Base-by-base conservation (phyloP, 2,329 filamentous ascomycete species). In the Gliomastix tumulicola region DNA sequence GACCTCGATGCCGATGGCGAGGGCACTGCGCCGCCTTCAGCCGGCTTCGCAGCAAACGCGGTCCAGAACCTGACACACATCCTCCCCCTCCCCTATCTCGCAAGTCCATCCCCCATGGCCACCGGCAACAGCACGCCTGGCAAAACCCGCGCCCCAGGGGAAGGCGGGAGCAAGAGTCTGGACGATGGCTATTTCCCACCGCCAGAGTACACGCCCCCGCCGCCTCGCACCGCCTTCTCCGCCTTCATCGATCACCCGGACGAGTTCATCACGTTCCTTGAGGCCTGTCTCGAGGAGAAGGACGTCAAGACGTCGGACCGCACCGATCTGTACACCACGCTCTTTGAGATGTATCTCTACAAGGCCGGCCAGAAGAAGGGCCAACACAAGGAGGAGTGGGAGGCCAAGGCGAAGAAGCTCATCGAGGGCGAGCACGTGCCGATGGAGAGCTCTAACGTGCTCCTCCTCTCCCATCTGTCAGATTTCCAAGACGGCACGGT, bases 301-400 rank as follows among this genome's bases (percentile, higher is more conserved):
- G 72, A 75, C 17, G 60, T 94, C n/a, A 79, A 78, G 16, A 71
- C 84, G 23, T 73, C 79, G 8, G 85, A 96, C 54, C 84, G 80
- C 44, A 76, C 82, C 2, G 94, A 98, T 56, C 71, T 98, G 13
- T 92, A 92, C 53, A 97, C 90, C 0, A 96, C 94, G 0, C 60
- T 98, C 12, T 97, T 98, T 53, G 94, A 98, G 59, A 97, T 98
- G 84, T 98, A 97, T 54, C 68, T 98, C 8, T 85, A 94, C 57
- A 92, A 88, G 49, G 85, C 90, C 17, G 84, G 80, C 41, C 77
- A 82, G 40, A 82, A 82, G 51, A 85, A 81, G 50, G 81, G 81
- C 9, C 67, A 69, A 32, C 59, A 58, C 54, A 80, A 82, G 44
- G 76, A 84, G 48, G 76, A 83, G 44, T 98, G 92, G 90, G 88